Evolutionary conservation across 1,284 basidiomycete genomes (phyloP).

Genomic region (Austroboletus niveus): DNA sequence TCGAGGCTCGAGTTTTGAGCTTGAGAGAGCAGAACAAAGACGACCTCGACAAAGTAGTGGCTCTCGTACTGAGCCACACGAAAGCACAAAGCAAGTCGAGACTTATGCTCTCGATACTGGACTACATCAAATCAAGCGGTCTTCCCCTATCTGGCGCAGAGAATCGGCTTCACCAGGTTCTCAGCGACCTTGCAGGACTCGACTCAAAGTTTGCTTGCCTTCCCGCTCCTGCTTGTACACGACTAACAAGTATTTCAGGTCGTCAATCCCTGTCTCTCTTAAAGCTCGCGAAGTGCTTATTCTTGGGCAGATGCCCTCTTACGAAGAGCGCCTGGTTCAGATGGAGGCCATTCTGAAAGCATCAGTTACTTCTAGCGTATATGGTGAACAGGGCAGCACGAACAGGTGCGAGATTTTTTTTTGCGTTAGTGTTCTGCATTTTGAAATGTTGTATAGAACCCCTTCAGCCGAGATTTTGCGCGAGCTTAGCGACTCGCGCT

Average conservation of each 20-base stretch:
- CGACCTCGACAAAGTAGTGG: constrained; percentile 85
- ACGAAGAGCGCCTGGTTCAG: constrained; percentile 90
- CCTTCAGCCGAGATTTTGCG: constrained; percentile 87
- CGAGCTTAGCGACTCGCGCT: constrained; percentile 94
- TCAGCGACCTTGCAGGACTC: constrained; percentile 79
- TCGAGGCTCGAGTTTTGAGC: constrained; percentile 89
- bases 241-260: constrained; percentile 43
- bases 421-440: background rate
- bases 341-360: constrained; percentile 93
- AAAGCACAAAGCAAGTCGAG: constrained; percentile 94
- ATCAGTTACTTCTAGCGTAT: constrained; percentile 84
- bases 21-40: constrained; percentile 93
- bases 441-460: constrained; percentile 40
- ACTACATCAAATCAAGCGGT: constrained; percentile 80
- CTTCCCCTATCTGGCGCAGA: constrained; percentile 75
- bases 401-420: constrained; percentile 46
- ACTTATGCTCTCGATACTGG: constrained; percentile 82
- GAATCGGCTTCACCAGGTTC: constrained; percentile 65
- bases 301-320: constrained; percentile 93
- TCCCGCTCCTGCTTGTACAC: background rate
- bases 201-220: constrained; percentile 74
- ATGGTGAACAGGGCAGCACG: constrained; percentile 78
- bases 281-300: constrained; percentile 99
- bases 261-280: constrained; percentile 85
- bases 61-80: constrained; percentile 91